Base-by-base conservation (phyloP, 352 stramenopile species). In the Halophytophthora polymorphica region DNA sequence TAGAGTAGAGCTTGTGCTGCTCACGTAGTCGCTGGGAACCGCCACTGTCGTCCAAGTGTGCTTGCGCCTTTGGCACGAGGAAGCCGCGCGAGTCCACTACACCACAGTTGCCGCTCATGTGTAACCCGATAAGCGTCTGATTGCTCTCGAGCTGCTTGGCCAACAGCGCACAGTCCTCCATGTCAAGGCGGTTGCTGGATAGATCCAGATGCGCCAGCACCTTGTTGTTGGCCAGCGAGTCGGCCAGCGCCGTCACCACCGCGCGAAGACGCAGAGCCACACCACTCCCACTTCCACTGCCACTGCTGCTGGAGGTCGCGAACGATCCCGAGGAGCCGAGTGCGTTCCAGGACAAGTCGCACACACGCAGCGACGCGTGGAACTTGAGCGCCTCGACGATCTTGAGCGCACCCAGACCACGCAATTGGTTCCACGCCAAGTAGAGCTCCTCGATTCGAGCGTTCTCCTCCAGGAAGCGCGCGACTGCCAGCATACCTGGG, bases 271-370 rank as follows among this genome's bases (percentile, higher is more conserved):
- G 64, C 21, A 83, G 39, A 11, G 71, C 42, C 36, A 17, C 15
- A 0, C 40, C 54, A 19, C 10, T 48, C 11, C 7, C 45, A 36
- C 19, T 18, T n/a, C n/a, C n/a, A 14, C 13, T 18, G 10, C 44
- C 17, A 6, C 28, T 15, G 37, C 2, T 34, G n/a, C 23, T 41
- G 40, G 36, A 53, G 57, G 23, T 22, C 12, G 53, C 57, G 14
- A 17, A 45, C 11, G 53, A 38, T 0, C 47, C 58, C 10, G 53
- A 62, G 29, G 80, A 88, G 45, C 76, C 69, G 17, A 91, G 66
- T 0, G 77, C 58, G 58, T 91, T 91, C 81, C 81, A 91, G 2
- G 77, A 88, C n/a, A 91, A 41, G 33, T 91, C 81, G 17, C 85
- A 60, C 35, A 81, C 81, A 6, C 81, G 72, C 40, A 91, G 45